Evolutionary conservation across 495 filamentous ascomycete species (phyloP).

Genomic region (Aspergillus mulundensis): DNA sequence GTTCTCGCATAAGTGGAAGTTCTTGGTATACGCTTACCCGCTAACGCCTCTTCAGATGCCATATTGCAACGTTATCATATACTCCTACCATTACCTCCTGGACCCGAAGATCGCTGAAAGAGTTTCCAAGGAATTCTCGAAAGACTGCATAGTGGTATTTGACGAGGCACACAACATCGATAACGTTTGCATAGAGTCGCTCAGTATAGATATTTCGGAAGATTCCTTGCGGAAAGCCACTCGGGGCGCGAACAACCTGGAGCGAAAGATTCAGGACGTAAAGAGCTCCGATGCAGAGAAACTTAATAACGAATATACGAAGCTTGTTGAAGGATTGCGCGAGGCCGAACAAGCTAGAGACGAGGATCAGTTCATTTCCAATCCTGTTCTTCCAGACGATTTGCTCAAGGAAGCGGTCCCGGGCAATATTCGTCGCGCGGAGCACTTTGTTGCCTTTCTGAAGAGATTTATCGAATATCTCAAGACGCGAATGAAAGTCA

Average conservation of each 20-base stretch:
- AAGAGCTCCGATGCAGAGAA: conserved; percentile 87
- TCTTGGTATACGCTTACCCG: background rate
- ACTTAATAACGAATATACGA: conserved; percentile 90
- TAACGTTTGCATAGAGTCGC: conserved; percentile 97
- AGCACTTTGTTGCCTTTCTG: conserved; percentile 94
- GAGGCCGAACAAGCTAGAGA: conserved; percentile 83
- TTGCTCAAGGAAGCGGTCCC: conserved; percentile 79
- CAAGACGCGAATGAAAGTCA: conserved; percentile 97
- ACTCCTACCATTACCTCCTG: conserved; percentile 97
- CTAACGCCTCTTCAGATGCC: conserved; percentile 64
- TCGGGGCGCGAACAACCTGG: conserved; percentile 82
- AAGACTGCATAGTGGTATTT: conserved; percentile 98
- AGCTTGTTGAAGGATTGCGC: conserved; percentile 88
- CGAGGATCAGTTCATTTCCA: conserved; percentile 96
- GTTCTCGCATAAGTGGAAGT: conserved; percentile 8
- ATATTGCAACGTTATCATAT: conserved; percentile 98
- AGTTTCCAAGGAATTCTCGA: conserved; percentile 93
- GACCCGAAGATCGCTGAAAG: conserved; percentile 98
- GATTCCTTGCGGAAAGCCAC: conserved; percentile 87
- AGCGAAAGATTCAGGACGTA: conserved; percentile 88
- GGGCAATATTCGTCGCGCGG: conserved; percentile 91
- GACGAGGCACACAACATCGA: conserved; percentile 99
- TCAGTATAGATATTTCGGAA: conserved; percentile 94
- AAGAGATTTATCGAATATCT: conserved; percentile 97
- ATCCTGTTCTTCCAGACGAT: conserved; percentile 54